Conservation (phyloP, 148 eudicot species). For the Arbutus unedo region DNA sequence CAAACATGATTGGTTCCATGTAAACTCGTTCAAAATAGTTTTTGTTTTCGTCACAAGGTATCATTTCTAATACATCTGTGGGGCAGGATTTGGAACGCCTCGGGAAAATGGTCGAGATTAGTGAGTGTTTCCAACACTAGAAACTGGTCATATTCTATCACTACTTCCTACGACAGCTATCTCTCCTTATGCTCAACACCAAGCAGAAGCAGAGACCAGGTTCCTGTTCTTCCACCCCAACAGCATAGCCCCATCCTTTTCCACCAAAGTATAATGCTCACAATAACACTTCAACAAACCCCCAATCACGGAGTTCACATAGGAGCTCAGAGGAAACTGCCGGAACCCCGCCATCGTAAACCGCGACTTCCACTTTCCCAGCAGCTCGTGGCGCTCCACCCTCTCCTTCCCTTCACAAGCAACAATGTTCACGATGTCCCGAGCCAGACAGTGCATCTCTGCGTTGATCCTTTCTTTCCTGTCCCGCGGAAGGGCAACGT, state of each 20-base stretch:
- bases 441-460: conserved; percentile 85
- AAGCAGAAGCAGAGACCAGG: conserved; percentile 84
- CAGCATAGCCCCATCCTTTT: conserved; percentile 83
- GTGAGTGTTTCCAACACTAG: background rate
- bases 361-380: conserved; percentile 87
- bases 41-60: too few relatives aligned
- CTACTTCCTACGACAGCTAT: background rate
- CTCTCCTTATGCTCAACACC: conserved; percentile 38
- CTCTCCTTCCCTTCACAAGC: conserved; percentile 90
- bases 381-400: conserved; percentile 79
- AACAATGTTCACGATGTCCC: conserved; percentile 79
- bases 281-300: conserved; percentile 62
- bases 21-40: too few relatives aligned
- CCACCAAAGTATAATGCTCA: conserved; percentile 67
- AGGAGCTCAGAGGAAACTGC: conserved; percentile 66
- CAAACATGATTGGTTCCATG: too few relatives aligned
- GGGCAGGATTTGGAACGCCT: too few relatives aligned
- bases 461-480: conserved; percentile 65
- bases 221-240: conserved; percentile 87
- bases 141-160: background rate
- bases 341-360: conserved; percentile 84
- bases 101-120: too few relatives aligned
- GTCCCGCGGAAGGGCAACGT: conserved; percentile 58
- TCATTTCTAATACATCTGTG: too few relatives aligned
- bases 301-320: conserved; percentile 71